A percentile compares a stretch with the other conserved stretches of the same genome.
Evolutionary conservation across 2,329 filamentous ascomycete genomes (phyloP).

Genomic region (Colletotrichum musicola): DNA sequence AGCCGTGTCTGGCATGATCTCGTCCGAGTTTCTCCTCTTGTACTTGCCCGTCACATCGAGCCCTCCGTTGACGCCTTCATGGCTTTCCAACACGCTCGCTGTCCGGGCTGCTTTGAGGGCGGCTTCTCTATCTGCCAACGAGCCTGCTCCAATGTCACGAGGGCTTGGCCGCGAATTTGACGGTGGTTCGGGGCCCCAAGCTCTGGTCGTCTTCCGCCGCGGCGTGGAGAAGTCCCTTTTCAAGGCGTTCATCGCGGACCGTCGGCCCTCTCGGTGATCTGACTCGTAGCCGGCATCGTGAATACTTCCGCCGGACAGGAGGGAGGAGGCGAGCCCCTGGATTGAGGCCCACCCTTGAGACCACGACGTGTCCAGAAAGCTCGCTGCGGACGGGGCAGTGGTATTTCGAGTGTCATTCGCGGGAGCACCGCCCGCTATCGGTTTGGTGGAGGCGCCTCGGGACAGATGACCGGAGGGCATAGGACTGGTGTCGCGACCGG

Average conservation of each 20-base stretch:
- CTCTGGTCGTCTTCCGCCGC: conserved; percentile 44
- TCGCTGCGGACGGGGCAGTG: conserved; percentile 53
- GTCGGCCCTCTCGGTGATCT: conserved; percentile 33
- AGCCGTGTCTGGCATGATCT: conserved; percentile 54
- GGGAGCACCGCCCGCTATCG: conserved; percentile 9
- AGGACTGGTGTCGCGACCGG: conserved; percentile 62
- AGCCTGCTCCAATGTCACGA: conserved; percentile 67
- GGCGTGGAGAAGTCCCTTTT: conserved; percentile 36
- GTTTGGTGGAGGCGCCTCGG: conserved; percentile 10
- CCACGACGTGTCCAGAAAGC: conserved; percentile 64
- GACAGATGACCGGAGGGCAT: conserved; percentile 55
- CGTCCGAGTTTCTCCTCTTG: conserved; percentile 79
- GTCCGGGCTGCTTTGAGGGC: conserved; percentile 68
- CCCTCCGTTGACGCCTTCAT: conserved; percentile 70
- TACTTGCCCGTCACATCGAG: conserved; percentile 67
- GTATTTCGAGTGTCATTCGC: conserved; percentile 15
- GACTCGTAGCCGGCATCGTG: conserved; percentile 38
- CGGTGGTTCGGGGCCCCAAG: conserved; percentile 67
- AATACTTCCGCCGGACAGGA: conserved; percentile 52
- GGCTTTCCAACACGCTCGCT: conserved; percentile 71
- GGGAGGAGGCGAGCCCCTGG: conserved; percentile 64
- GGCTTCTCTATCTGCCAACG: conserved; percentile 65
- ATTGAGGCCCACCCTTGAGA: conserved; percentile 68
- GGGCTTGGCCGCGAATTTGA: conserved; percentile 52
- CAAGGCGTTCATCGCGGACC: conserved; percentile 22